Evolutionary conservation across 23 red algal species (phyloP).

Genomic region (Agarophyton chilense): DNA sequence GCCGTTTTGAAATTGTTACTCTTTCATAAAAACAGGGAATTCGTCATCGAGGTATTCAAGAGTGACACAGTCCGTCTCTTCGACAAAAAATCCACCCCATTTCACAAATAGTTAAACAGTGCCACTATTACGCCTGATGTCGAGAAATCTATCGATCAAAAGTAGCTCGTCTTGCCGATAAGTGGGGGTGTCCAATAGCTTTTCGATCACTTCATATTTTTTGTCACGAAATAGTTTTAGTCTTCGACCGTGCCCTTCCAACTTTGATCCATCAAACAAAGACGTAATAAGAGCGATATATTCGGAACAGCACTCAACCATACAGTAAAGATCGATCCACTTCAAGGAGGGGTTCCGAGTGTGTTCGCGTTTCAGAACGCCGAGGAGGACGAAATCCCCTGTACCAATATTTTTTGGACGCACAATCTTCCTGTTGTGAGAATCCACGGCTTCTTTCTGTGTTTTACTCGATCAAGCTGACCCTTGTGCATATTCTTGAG

Average conservation of each 20-base stretch:
- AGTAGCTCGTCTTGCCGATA: conserved; percentile 9
- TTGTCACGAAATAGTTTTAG: conserved; percentile 12
- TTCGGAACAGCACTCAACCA: neutral
- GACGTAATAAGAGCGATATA: neutral
- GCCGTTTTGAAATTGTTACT: too few relatives aligned
- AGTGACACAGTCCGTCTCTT: neutral
- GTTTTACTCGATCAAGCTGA: neutral
- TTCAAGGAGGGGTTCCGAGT: neutral
- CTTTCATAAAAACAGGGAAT: neutral
- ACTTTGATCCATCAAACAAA: neutral
- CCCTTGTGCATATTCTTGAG: neutral
- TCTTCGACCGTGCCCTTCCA: neutral
- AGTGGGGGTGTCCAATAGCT: neutral
- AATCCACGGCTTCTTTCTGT: neutral
- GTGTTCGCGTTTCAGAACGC: neutral
- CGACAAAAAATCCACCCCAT: conserved; percentile 7
- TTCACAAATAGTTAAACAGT: neutral
- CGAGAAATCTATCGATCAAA: neutral
- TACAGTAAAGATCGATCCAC: neutral
- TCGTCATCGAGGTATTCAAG: neutral
- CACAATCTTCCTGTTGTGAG: conserved; percentile 30
- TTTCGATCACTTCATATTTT: neutral
- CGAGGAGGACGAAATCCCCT: conserved; percentile 7
- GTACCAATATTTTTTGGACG: neutral
- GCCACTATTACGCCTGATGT: neutral